Conservation (phyloP, 371 early-diverging fungal genomes). For the Nosema muscidifuracis region DNA sequence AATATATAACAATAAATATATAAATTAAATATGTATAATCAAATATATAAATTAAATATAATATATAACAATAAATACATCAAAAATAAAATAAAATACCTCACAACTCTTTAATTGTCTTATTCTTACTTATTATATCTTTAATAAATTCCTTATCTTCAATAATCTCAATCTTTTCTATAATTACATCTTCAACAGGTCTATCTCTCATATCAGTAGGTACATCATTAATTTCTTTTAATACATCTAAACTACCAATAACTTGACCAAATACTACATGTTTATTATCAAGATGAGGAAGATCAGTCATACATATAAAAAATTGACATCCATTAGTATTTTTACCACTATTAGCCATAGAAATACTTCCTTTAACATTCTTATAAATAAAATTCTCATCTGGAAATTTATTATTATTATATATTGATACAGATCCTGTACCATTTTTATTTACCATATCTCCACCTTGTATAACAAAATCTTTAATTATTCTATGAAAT, state of each 20-base stretch:
- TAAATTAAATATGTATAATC: no score
- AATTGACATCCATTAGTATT: constrained; percentile 96
- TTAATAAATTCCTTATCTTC: background rate
- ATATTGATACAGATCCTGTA: constrained; percentile 86
- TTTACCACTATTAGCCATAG: constrained; percentile 91
- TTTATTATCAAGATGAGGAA: constrained; percentile 89
- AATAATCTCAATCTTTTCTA: constrained; percentile 17
- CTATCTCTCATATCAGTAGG: background rate
- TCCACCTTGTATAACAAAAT: constrained; percentile 76
- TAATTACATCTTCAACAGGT: background rate
- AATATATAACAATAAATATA: no score
- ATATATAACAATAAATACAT: no score
- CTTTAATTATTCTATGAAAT: constrained; percentile 78
- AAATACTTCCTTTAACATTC: constrained; percentile 77
- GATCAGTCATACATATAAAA: constrained; percentile 78
- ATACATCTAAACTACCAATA: constrained; percentile 65
- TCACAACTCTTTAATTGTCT: no score
- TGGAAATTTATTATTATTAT: constrained; percentile 76
- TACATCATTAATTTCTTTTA: background rate
- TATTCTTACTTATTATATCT: background rate
- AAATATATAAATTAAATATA: no score
- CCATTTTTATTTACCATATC: constrained; percentile 82
- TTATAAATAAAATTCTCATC: constrained; percentile 91
- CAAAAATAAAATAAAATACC: no score
- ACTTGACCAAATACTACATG: constrained; percentile 97